phyloP scores from a whole-genome alignment of 495 filamentous ascomycete genomes.

The Jackrogersella multiformis region DNA sequence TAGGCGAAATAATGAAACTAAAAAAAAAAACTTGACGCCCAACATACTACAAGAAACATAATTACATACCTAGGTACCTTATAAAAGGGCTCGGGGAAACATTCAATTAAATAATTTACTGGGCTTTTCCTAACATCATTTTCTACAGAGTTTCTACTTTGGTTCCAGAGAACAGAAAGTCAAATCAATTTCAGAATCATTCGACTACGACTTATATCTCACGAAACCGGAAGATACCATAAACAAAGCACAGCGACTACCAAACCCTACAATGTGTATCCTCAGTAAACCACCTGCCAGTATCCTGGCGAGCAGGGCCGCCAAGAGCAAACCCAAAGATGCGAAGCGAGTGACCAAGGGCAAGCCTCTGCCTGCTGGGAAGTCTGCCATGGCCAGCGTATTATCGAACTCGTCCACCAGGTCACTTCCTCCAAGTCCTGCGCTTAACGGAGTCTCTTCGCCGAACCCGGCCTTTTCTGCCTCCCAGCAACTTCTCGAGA shows the following conservation, averaged over 20 bases:
- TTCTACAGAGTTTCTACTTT: conserved; percentile 51
- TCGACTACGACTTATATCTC: conserved; percentile 57
- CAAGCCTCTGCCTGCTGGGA: conserved; percentile 55
- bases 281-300: conserved; percentile 39
- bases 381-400: conserved; percentile 48
- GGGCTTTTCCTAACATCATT: conserved; percentile 13
- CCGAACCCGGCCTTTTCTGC: conserved; percentile 61
- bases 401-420: conserved; percentile 51
- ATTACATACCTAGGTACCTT: background rate
- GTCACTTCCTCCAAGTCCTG: conserved; percentile 72
- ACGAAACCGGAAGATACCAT: conserved; percentile 46
- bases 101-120: conserved; percentile 23
- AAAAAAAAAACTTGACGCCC: background rate
- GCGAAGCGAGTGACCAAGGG: conserved; percentile 38
- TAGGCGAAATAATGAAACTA: background rate
- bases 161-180: conserved; percentile 51
- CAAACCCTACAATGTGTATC: conserved; percentile 58
- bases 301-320: conserved; percentile 4
- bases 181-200: conserved; percentile 45
- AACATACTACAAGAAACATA: background rate
- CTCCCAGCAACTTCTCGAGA: conserved; percentile 62
- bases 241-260: conserved; percentile 46
- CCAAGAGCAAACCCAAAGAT: conserved; percentile 31
- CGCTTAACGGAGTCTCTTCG: conserved; percentile 60
- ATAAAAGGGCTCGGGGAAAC: background rate